Conservation (phyloP, 257 asterid species). For the Solanum tarapatanum region DNA sequence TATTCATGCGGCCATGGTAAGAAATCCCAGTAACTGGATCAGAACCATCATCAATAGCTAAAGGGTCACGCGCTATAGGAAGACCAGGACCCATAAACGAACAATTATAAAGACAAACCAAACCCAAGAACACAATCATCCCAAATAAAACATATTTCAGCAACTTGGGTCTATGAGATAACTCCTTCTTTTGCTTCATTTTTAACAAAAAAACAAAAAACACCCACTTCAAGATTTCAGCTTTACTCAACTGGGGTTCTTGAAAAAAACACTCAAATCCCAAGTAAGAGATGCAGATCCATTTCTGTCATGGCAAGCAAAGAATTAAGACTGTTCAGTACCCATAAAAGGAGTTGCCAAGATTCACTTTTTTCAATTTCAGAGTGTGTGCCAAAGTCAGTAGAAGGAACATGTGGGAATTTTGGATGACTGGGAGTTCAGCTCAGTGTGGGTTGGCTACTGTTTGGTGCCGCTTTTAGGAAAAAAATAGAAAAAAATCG, state of each 20-base stretch:
- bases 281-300: conserved; percentile 22
- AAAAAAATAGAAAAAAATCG: neutral
- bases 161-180: conserved; percentile 20
- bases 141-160: conserved; percentile 40
- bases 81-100: conserved; percentile 40
- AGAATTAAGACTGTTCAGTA: neutral
- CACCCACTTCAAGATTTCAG: neutral
- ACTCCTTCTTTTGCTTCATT: conserved; percentile 44
- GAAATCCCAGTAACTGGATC: conserved; percentile 43
- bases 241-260: neutral
- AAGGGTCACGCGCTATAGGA: conserved; percentile 39
- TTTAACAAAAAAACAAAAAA: neutral
- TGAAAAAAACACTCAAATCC: neutral
- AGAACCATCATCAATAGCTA: conserved; percentile 30
- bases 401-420: neutral
- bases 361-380: neutral
- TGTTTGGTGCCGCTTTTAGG: neutral
- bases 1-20: conserved; percentile 17
- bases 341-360: neutral
- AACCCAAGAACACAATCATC: conserved; percentile 41
- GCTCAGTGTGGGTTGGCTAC: neutral
- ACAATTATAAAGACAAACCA: conserved; percentile 56
- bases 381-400: neutral
- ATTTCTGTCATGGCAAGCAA: conserved; percentile 30
- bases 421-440: neutral